phyloP scores from a whole-genome alignment of 371 early-diverging fungal species.

The Cladochytrium tenue region DNA sequence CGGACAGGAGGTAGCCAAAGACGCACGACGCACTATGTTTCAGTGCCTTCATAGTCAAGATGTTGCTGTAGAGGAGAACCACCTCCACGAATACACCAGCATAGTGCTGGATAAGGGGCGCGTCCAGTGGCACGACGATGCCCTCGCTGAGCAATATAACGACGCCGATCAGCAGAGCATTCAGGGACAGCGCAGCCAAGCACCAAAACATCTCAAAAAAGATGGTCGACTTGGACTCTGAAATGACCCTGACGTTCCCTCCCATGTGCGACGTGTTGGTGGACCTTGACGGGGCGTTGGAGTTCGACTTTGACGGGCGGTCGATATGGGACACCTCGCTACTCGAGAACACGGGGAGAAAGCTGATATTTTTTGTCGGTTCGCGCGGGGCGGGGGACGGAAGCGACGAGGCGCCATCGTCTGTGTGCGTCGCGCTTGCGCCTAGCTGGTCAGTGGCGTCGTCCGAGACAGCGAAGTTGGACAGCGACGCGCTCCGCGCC shows the following conservation, averaged over 20 bases:
- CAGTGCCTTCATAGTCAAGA: slow-evolving; percentile 18
- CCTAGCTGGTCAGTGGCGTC: too few species aligned
- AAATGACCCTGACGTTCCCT: slow-evolving; percentile 6
- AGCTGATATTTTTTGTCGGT: too few species aligned
- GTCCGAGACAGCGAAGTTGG: too few species aligned
- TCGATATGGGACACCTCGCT: too few species aligned
- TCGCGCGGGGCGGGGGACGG: too few species aligned
- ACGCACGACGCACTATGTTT: slow-evolving; percentile 9
- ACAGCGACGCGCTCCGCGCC: too few species aligned
- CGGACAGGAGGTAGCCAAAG: slow-evolving; percentile 11
- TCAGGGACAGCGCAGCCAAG: slow-evolving; percentile 8
- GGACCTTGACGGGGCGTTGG: too few species aligned
- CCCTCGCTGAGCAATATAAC: not conserved
- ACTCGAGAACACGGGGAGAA: too few species aligned
- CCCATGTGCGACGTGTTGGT: too few species aligned
- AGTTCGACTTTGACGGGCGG: too few species aligned
- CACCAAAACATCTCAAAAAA: slow-evolving; percentile 13
- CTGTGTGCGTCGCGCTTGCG: too few species aligned
- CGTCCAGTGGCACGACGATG: slow-evolving; percentile 1
- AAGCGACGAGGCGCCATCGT: too few species aligned
- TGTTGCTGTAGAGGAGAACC: slow-evolving; percentile 21
- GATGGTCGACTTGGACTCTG: slow-evolving; percentile 6
- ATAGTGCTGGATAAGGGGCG: slow-evolving; percentile 1
- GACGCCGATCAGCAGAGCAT: slow-evolving; percentile 6
- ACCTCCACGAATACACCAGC: slow-evolving; percentile 22